Percentiles rank a stretch among this genome's conserved stretches.
phyloP scores from a whole-genome alignment of 129 eudicot species.

The Deinandra increscens region DNA sequence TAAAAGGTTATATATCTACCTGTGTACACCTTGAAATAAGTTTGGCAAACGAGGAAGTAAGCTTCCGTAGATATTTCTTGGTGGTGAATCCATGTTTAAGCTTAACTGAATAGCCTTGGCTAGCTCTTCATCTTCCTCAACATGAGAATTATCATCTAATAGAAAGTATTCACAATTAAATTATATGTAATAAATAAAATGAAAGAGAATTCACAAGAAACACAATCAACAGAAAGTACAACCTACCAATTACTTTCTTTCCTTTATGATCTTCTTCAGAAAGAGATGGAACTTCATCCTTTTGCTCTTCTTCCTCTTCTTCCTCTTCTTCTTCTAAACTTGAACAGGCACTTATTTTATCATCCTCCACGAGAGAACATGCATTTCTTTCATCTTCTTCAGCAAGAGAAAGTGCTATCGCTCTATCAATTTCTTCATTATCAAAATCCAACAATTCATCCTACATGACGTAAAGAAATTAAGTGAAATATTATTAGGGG shows the following conservation, averaged over 20 bases:
- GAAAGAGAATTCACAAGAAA: conserved; percentile 1
- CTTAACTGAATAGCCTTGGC: conserved; percentile 89
- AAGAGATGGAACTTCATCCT: conserved; percentile 42
- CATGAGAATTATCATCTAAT: conserved; percentile 40
- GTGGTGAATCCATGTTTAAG: conserved; percentile 63
- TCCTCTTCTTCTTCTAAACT: conserved; percentile 47
- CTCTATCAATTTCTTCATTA: conserved; percentile 72
- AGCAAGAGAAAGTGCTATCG: conserved; percentile 87
- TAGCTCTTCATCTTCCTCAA: conserved; percentile 87
- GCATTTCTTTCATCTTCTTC: conserved; percentile 62
- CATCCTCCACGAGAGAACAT: conserved; percentile 29
- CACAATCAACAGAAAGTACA: not conserved
- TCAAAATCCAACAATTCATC: conserved; percentile 70
- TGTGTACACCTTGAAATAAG: conserved; percentile 54
- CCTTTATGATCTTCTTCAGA: conserved; percentile 75
- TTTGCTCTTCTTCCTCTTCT: conserved; percentile 49
- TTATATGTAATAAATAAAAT: not conserved
- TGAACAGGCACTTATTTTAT: conserved; percentile 44
- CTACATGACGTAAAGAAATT: conserved; percentile 37
- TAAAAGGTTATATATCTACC: conserved; percentile 41
- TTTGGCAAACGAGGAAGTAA: conserved; percentile 59
- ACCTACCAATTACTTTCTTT: conserved; percentile 75
- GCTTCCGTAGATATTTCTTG: conserved; percentile 55
- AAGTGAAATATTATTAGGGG: not conserved
- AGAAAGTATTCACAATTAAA: not conserved